These are phyloP conservation scores for Massospora cicadina DNA, from an alignment of 371 early-diverging fungal genomes.

Conservation along the genomic window DNA sequence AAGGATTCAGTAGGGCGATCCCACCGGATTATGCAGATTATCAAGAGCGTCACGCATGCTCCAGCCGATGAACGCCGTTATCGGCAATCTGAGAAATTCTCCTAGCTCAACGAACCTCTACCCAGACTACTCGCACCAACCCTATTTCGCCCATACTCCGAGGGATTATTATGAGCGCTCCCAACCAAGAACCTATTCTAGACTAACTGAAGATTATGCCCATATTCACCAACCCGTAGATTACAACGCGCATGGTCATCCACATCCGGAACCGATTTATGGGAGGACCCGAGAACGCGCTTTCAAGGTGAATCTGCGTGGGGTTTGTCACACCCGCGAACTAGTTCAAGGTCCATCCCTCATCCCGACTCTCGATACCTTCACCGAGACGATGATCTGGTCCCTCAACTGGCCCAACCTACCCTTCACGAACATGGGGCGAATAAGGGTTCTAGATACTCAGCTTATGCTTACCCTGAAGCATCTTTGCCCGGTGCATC, in stretches of 20 bases:
- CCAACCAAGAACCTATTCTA: background rate
- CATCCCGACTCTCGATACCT: background rate
- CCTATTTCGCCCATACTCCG: background rate
- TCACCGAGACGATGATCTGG: background rate
- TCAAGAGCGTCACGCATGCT: background rate
- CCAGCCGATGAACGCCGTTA: background rate
- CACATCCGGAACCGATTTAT: background rate
- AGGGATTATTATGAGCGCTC: background rate
- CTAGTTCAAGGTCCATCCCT: background rate
- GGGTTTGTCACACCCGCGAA: background rate
- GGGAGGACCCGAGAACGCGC: background rate
- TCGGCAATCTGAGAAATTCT: background rate
- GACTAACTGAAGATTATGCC: background rate
- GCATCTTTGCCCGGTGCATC: background rate
- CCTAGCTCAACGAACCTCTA: background rate
- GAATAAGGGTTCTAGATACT: background rate
- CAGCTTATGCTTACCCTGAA: background rate
- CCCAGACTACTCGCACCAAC: background rate
- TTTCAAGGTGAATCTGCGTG: background rate
- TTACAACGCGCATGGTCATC: background rate
- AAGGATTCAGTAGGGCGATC: background rate
- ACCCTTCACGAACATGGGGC: background rate
- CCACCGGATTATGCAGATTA: background rate
- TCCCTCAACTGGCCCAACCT: background rate
- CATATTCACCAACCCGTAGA: background rate